Evolutionary conservation across 225 moss, liverwort and hornwort genomes (phyloP), one percentile per base, ranked within the genome.

Genomic region (Takakia lepidozioides): DNA sequence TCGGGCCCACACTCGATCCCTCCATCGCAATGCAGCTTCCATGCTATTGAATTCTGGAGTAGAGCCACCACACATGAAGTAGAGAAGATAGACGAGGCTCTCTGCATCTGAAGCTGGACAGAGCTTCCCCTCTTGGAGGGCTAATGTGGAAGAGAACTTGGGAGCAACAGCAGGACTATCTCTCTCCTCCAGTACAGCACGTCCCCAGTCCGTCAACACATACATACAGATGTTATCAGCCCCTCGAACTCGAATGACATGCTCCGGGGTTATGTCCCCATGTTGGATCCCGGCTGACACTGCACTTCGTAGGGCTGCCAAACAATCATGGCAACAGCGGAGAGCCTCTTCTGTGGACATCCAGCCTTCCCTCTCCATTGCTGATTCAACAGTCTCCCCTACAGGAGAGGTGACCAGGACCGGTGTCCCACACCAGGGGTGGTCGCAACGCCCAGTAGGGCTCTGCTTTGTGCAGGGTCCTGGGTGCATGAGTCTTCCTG

Each of bases 391-490:
- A 20, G 90, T 77, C 63, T 90, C 90, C 42, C 93, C 93, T 25
- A 90, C 76, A 6, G 93, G 93, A 34, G 86, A 78, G 42, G 93
- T 95, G 38, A 95, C 93, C 45, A 95, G 71, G 56, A 95, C 90
- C 49, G 93, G 93, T 25, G 86, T 90, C 15, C 93, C 93, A 64
- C 93, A 95, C 93, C 84, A 95, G 36, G 93, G 89, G 67, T 95
- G 93, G 68, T 95, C 93, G 69, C 90, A 95, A 21, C 90, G 86
- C 55, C 93, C 84, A 71, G 82, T 79, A 4, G 90, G 77, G 54
- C 82, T 86, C 57, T 90, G 81, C 57, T 90, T 95, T 7, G 84
- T 76, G 59, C 93, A 95, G 40, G 86, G 93, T 49, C 86, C 89
- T 36, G 93, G 93, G 57, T 95, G 93, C 84, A 95, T 87, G n/a